These are phyloP conservation scores for Sistotremastrum suecicum DNA, from an alignment of 768 basidiomycete species.

Conservation along the genomic window DNA sequence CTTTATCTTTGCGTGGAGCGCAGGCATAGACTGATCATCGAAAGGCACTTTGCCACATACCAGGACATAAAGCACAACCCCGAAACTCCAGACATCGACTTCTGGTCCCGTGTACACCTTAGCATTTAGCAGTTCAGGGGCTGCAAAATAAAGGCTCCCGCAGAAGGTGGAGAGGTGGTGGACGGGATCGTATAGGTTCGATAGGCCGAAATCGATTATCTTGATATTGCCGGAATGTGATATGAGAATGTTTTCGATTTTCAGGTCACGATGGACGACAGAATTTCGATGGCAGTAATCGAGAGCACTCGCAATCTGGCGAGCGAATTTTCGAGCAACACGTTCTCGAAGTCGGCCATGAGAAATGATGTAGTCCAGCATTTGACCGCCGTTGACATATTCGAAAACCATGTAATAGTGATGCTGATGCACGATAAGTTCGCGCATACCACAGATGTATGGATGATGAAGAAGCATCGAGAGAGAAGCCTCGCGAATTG, in stretches of 20 bases:
- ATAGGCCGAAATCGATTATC: slow-evolving; percentile 98
- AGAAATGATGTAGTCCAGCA: slow-evolving; percentile 99
- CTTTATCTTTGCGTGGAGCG: slow-evolving; percentile 97
- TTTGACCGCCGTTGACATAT: slow-evolving; percentile 97
- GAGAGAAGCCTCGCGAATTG: slow-evolving; percentile 88
- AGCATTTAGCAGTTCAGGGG: slow-evolving; percentile 93
- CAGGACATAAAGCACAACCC: slow-evolving; percentile 93
- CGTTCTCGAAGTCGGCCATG: slow-evolving; percentile 92
- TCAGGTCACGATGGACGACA: slow-evolving; percentile 96
- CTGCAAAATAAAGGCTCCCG: slow-evolving; percentile 95
- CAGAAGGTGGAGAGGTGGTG: slow-evolving; percentile 88
- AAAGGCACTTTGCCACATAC: slow-evolving; percentile 99
- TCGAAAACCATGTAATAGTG: slow-evolving; percentile 99
- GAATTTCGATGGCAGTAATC: slow-evolving; percentile 97
- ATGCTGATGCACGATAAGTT: slow-evolving; percentile 94
- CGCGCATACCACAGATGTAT: slow-evolving; percentile 98
- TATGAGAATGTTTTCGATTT: slow-evolving; percentile 99
- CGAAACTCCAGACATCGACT: slow-evolving; percentile 98
- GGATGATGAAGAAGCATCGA: slow-evolving; percentile 96
- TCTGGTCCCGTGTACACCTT: slow-evolving; percentile 95
- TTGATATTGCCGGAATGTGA: slow-evolving; percentile 98
- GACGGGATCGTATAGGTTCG: slow-evolving; percentile 82
- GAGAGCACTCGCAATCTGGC: slow-evolving; percentile 92
- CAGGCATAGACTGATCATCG: slow-evolving; percentile 99
- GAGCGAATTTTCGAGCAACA: slow-evolving; percentile 91